phyloP scores from a whole-genome alignment of 768 basidiomycete species.

The Hygrophoropsis aurantiaca region DNA sequence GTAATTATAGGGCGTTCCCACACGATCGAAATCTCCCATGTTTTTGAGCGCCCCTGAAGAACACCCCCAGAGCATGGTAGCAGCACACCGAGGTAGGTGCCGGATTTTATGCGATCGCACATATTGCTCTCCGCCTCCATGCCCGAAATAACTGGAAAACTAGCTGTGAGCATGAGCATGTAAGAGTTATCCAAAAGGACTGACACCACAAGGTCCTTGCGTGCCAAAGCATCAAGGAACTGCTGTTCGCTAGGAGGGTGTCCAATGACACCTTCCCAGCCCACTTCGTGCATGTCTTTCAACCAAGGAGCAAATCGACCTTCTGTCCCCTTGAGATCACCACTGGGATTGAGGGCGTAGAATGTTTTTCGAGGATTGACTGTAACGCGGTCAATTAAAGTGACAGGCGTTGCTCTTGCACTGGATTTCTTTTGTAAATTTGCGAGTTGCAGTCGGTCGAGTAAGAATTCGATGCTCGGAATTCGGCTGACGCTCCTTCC shows the following conservation, averaged over 20 bases:
- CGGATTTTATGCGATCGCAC: slow-evolving; percentile 84
- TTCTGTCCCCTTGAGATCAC: slow-evolving; percentile 85
- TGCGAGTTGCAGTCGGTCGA: slow-evolving; percentile 75
- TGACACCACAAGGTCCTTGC: slow-evolving; percentile 87
- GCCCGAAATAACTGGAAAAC: slow-evolving; percentile 84
- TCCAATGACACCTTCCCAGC: slow-evolving; percentile 86
- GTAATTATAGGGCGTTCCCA: slow-evolving; percentile 92
- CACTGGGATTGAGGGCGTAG: slow-evolving; percentile 90
- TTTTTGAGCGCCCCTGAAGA: slow-evolving; percentile 87
- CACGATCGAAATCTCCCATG: slow-evolving; percentile 92
- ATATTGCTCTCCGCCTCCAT: slow-evolving; percentile 95
- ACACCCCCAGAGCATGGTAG: slow-evolving; percentile 98
- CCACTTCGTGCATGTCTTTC: slow-evolving; percentile 62
- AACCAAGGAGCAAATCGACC: slow-evolving; percentile 80
- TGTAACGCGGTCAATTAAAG: slow-evolving; percentile 42
- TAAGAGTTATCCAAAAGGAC: slow-evolving; percentile 30
- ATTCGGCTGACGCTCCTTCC: slow-evolving; percentile 90
- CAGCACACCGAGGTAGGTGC: slow-evolving; percentile 81
- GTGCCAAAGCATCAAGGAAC: slow-evolving; percentile 66
- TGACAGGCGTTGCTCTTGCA: slow-evolving; percentile 4
- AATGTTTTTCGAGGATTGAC: slow-evolving; percentile 72
- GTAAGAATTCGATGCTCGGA: slow-evolving; percentile 83
- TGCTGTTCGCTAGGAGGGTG: slow-evolving; percentile 82
- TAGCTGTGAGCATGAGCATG: neutral
- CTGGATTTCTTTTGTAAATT: slow-evolving; percentile 38